These are phyloP conservation scores for Blyttiomyces sp. DNA, from an alignment of 371 early-diverging fungal genomes.

Conservation along the genomic window DNA sequence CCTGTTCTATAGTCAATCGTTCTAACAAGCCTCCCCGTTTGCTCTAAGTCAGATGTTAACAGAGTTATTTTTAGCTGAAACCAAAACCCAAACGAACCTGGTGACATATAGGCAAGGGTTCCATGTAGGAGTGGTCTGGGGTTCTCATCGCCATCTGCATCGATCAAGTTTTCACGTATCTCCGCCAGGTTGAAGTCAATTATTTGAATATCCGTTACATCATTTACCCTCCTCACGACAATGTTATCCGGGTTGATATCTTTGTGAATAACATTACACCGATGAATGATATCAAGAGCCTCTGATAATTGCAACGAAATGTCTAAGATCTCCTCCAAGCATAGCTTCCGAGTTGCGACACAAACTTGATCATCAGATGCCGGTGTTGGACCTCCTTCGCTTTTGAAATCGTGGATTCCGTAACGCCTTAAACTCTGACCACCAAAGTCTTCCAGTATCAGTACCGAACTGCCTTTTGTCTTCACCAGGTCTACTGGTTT, in stretches of 20 bases:
- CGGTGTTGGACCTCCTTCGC: background rate
- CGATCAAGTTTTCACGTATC: conserved; percentile 8
- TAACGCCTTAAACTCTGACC: conserved; percentile 29
- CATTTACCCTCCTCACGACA: conserved; percentile 9
- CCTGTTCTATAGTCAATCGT: conserved; percentile 40
- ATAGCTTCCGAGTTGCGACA: conserved; percentile 2
- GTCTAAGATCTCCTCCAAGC: conserved; percentile 28
- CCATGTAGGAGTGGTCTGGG: conserved; percentile 20
- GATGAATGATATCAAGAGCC: conserved; percentile 34
- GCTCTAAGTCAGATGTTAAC: conserved; percentile 27
- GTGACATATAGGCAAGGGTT: conserved; percentile 41
- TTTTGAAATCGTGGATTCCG: background rate
- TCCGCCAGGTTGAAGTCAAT: conserved; percentile 42
- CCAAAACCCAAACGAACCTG: conserved; percentile 16
- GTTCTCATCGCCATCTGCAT: too few relatives aligned
- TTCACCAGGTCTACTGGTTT: conserved; percentile 28
- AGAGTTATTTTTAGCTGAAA: too few relatives aligned
- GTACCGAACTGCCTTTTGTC: conserved; percentile 17
- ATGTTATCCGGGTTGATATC: conserved; percentile 49
- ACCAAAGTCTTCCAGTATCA: conserved; percentile 36
- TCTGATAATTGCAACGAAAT: conserved; percentile 35
- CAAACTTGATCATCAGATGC: background rate
- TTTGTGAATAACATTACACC: conserved; percentile 36
- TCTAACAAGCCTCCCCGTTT: conserved; percentile 41
- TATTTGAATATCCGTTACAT: conserved; percentile 21